Base-by-base conservation (phyloP, 2,329 filamentous ascomycete species). In the Talaromyces sp. region DNA sequence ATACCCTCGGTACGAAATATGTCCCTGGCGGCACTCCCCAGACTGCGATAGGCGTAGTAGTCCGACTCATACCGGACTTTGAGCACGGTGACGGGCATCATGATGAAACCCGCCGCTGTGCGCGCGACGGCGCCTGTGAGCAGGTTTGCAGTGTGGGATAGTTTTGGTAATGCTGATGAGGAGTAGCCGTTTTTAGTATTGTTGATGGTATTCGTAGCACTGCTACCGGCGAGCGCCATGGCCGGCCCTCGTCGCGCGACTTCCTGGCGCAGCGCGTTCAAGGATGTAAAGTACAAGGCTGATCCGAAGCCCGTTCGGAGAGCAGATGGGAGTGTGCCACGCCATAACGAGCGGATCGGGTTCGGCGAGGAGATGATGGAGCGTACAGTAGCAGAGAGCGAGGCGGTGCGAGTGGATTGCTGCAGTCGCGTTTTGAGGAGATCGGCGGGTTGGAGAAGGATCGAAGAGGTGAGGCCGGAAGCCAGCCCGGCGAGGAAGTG, bases 381-480 rank as follows among this genome's bases (percentile, higher is more conserved):
- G 69, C 86, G 85, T 63, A 96, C 80, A 18, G 89, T 90, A 28
- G 81, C 79, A 59, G 85, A 76, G 61, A 98, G 85, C 2, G 91
- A 87, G 66, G 85, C 84, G 51, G 85, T 83, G 63, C 76, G 66
- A 56, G 87, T 87, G 36, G 91, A 91, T 76, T 98, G 95, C 74
- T 99, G 95, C 47, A 98, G 88, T 54, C 95, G 89, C 33, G 95
- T 99, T 78, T 99, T 99, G 73, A 99, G 87, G 4, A 99, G 88
- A 78, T 99, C 95, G 70, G 95, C 90, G 30, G 95, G 95, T 76
- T 99, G 95, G 16, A 99, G 85, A 60, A 98, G 87, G 63, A 96
- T 87, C 60, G 95, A 93, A 58, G 92, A 95, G 66, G 91, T 85
- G 57, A 96, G 84, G 69, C 95, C 95, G 7, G 93, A 97, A 70